phyloP scores from a whole-genome alignment of 1,284 basidiomycete genomes.

The Mycena citricolor region DNA sequence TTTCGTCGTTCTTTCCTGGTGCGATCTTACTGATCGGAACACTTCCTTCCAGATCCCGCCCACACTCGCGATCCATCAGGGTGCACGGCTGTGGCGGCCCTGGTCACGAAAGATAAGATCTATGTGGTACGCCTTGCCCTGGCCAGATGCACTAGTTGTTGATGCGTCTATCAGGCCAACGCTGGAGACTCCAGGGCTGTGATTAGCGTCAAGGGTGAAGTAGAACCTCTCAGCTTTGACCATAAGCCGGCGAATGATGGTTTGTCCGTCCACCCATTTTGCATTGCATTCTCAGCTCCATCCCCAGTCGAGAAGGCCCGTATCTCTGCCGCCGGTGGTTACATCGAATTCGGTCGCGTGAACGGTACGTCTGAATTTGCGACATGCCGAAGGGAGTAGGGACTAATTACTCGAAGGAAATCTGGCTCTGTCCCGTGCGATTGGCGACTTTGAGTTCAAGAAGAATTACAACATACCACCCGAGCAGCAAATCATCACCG shows the following conservation, averaged over 20 bases:
- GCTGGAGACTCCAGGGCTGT: constrained; percentile 96
- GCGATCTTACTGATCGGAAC: constrained; percentile 19
- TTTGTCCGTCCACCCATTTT: constrained; percentile 38
- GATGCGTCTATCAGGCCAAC: constrained; percentile 72
- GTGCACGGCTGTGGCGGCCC: constrained; percentile 91
- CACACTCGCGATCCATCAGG: constrained; percentile 93
- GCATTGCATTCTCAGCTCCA: constrained; percentile 14
- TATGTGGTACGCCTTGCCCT: constrained; percentile 61
- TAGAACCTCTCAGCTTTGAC: constrained; percentile 88
- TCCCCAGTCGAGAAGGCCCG: constrained; percentile 78
- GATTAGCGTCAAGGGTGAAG: constrained; percentile 83
- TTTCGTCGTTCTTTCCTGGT: constrained; percentile 4
- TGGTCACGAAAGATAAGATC: constrained; percentile 81
- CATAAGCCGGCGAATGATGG: constrained; percentile 93
- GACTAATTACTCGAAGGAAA: constrained; percentile 68
- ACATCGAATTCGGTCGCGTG: constrained; percentile 95
- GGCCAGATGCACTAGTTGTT: constrained; percentile 10
- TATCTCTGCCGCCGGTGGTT: constrained; percentile 93
- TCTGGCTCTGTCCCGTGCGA: constrained; percentile 90
- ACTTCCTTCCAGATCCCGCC: constrained; percentile 66
- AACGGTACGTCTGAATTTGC: constrained; percentile 66
- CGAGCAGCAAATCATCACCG: constrained; percentile 94
- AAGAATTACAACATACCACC: constrained; percentile 81
- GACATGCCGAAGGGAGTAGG: constrained; percentile 5
- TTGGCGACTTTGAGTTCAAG: constrained; percentile 99